phyloP scores from a whole-genome alignment of 768 basidiomycete species.

The Astraeus odoratus region DNA sequence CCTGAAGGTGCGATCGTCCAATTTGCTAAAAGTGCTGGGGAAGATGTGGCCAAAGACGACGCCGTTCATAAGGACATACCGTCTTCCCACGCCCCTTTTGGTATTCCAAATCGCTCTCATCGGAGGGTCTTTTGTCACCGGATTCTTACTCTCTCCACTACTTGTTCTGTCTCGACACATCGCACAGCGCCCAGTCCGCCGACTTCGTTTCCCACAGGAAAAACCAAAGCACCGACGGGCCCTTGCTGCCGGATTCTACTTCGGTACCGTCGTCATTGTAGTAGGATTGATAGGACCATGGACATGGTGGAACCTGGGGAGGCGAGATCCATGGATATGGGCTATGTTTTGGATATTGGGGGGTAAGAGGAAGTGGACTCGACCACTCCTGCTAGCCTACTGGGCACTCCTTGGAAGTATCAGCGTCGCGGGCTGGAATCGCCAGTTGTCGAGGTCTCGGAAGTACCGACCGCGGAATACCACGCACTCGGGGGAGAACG shows the following conservation, averaged over 20 bases:
- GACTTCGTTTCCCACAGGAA: conserved; percentile 76
- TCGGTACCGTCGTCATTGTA: conserved; percentile 69
- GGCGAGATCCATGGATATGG: conserved; percentile 86
- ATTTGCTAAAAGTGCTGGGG: conserved; percentile 3
- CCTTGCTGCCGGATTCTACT: conserved; percentile 81
- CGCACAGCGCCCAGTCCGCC: conserved; percentile 76
- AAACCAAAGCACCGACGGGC: conserved; percentile 75
- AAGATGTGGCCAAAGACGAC: conserved; percentile 79
- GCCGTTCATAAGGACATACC: conserved; percentile 84
- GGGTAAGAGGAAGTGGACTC: conserved; percentile 70
- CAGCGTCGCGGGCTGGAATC: conserved; percentile 92
- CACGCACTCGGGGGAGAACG: conserved; percentile 29
- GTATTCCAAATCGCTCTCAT: conserved; percentile 90
- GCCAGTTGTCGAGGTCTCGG: conserved; percentile 77
- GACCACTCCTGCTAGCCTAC: conserved; percentile 72
- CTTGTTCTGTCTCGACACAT: conserved; percentile 89
- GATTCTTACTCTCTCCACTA: conserved; percentile 90
- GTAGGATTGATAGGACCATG: conserved; percentile 83
- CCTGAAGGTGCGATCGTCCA: background rate
- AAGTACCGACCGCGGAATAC: conserved; percentile 50
- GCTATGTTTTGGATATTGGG: conserved; percentile 69
- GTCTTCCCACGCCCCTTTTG: conserved; percentile 86
- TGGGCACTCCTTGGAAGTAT: conserved; percentile 77
- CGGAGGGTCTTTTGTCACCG: conserved; percentile 86
- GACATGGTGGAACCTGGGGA: conserved; percentile 82